Evolutionary conservation across 2,329 filamentous ascomycete genomes (phyloP).

Genomic region (Didymella pomorum): DNA sequence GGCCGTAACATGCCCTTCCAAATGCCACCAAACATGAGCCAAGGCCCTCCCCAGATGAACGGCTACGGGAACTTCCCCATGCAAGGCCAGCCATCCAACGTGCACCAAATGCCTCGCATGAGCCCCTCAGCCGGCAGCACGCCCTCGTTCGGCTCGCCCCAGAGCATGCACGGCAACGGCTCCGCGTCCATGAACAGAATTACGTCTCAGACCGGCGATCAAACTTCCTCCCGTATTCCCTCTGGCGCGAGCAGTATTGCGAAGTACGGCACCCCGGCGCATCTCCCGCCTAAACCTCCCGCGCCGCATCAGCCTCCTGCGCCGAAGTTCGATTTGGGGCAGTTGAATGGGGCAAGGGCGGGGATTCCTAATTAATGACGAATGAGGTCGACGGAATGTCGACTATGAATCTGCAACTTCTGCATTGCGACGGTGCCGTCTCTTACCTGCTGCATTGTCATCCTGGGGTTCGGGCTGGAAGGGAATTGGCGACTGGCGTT

Average conservation of each 20-base stretch:
- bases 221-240: constrained; percentile 33
- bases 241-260: constrained; percentile 58
- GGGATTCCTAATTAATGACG: constrained; percentile 15
- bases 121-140: constrained; percentile 40
- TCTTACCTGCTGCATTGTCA: background rate
- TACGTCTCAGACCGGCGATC: constrained; percentile 34
- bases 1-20: constrained; percentile 50
- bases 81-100: constrained; percentile 13
- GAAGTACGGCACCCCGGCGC: constrained; percentile 64
- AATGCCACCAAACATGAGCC: constrained; percentile 44
- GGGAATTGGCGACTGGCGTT: background rate
- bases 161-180: constrained; percentile 33
- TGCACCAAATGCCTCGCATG: constrained; percentile 38
- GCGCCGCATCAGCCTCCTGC: constrained; percentile 36
- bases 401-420: background rate
- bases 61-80: constrained; percentile 41
- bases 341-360: constrained; percentile 13
- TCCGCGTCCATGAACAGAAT: constrained; percentile 35
- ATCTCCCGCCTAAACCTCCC: constrained; percentile 64
- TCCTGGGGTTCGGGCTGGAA: background rate
- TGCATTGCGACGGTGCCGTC: constrained; percentile 16
- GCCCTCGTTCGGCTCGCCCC: constrained; percentile 43
- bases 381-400: background rate
- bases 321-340: constrained; percentile 16
- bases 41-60: constrained; percentile 45